Conservation (phyloP, 1,139 yeast species). For the Nakaseomyces glabratus region DNA sequence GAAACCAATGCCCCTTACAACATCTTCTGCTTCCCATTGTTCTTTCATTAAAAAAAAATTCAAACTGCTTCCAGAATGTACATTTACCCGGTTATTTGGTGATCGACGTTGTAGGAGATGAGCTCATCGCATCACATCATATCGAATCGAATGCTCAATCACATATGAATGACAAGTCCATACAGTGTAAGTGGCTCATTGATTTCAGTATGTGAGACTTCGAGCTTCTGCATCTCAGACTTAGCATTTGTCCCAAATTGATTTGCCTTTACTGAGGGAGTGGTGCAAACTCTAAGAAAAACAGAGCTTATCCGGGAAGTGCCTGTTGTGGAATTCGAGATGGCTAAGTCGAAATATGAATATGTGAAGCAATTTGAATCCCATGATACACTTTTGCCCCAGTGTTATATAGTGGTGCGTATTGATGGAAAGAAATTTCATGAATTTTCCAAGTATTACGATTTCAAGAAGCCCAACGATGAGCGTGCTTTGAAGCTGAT, state of each 20-base stretch:
- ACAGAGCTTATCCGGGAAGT: background rate
- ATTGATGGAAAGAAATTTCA: conserved; percentile 95
- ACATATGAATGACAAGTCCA: too few relatives aligned
- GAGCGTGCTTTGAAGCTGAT: conserved; percentile 61
- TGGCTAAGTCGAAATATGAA: conserved; percentile 78
- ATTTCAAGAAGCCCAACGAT: conserved; percentile 85
- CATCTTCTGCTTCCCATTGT: too few relatives aligned
- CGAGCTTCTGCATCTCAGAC: background rate
- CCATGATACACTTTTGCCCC: conserved; percentile 64
- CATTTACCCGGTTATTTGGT: too few relatives aligned
- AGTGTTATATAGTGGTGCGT: conserved; percentile 73
- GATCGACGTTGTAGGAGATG: too few relatives aligned
- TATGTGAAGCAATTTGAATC: conserved; percentile 78
- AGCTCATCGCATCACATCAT: too few relatives aligned
- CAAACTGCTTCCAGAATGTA: too few relatives aligned
- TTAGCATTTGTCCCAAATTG: too few relatives aligned
- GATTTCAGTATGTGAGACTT: background rate
- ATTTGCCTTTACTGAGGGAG: background rate
- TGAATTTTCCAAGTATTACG: conserved; percentile 62
- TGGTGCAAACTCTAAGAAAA: background rate
- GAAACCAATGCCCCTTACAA: too few relatives aligned
- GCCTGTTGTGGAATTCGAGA: too few relatives aligned
- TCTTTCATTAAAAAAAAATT: too few relatives aligned
- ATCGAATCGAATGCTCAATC: too few relatives aligned
- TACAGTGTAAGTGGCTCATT: too few relatives aligned